Evolutionary conservation across 768 basidiomycete species (phyloP).

Genomic region (Mycena galericulata): DNA sequence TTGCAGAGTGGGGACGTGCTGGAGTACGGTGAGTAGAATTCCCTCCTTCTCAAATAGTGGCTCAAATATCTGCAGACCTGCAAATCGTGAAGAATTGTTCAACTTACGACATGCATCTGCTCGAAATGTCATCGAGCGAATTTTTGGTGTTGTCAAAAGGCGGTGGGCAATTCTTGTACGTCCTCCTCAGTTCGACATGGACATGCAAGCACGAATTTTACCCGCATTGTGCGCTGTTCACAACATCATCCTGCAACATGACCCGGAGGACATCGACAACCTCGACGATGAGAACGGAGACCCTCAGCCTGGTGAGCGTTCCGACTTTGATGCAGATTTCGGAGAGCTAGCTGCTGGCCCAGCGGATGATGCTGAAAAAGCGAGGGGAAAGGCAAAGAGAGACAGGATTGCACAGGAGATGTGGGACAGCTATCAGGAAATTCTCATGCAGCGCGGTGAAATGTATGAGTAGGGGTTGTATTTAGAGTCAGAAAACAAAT

Average conservation of each 20-base stretch:
- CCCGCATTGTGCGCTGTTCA: slow-evolving; percentile 42
- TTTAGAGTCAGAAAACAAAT: neutral
- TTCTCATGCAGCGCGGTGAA: neutral
- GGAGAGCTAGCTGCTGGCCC: slow-evolving; percentile 10
- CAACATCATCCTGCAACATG: slow-evolving; percentile 47
- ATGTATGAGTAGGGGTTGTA: neutral
- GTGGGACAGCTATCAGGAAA: slow-evolving; percentile 42
- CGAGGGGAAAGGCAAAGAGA: slow-evolving; percentile 22
- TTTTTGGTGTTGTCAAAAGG: slow-evolving; percentile 50
- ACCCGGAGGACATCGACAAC: slow-evolving; percentile 41
- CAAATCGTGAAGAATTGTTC: slow-evolving; percentile 47
- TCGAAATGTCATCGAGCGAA: slow-evolving; percentile 50
- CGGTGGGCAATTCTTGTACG: slow-evolving; percentile 35
- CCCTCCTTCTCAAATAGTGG: neutral
- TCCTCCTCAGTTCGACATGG: slow-evolving; percentile 40
- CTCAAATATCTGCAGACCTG: slow-evolving; percentile 37
- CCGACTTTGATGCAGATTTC: neutral
- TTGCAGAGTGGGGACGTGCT: slow-evolving; percentile 38
- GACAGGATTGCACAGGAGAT: slow-evolving; percentile 46
- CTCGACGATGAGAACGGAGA: slow-evolving; percentile 31
- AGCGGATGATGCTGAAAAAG: slow-evolving; percentile 20
- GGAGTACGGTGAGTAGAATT: neutral
- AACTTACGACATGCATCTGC: slow-evolving; percentile 50
- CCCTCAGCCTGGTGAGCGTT: neutral
- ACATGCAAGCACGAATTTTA: slow-evolving; percentile 42